Percentiles rank a stretch among this genome's conserved stretches.
Evolutionary conservation across 164 flowering plant genomes (phyloP).

Genomic region (Chloranthus sessilifolius): DNA sequence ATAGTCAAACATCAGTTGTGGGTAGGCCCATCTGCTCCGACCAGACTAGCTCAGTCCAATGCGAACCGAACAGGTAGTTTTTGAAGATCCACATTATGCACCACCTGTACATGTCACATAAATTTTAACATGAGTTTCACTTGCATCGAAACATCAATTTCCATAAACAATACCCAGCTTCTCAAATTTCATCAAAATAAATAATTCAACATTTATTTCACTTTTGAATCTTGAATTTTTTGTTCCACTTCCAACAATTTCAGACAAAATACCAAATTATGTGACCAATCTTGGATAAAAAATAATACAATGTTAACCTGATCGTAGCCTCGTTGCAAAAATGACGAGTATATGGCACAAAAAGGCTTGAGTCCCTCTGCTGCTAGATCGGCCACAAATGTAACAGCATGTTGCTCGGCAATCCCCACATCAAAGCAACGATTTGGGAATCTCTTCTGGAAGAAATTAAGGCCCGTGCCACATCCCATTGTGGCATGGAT

Average conservation of each 20-base stretch:
- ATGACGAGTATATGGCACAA: slow-evolving; percentile 90
- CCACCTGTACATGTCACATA: slow-evolving; percentile 73
- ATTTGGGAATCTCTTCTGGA: slow-evolving; percentile 77
- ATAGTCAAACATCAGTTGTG: too few species aligned
- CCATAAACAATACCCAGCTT: not conserved
- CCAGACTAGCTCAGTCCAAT: slow-evolving; percentile 84
- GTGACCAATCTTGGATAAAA: too few species aligned
- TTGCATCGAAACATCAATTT: too few species aligned
- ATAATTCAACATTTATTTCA: too few species aligned
- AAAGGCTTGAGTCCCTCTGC: slow-evolving; percentile 94
- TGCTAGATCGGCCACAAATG: slow-evolving; percentile 95
- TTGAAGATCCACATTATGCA: slow-evolving; percentile 93
- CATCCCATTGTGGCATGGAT: slow-evolving; percentile 99
- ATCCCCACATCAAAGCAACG: slow-evolving; percentile 96
- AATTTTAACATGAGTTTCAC: too few species aligned
- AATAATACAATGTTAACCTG: too few species aligned
- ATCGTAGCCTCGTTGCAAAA: slow-evolving; percentile 89
- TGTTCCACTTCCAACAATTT: too few species aligned
- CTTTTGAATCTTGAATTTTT: too few species aligned
- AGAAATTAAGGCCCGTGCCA: slow-evolving; percentile 87
- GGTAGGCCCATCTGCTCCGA: slow-evolving; percentile 97
- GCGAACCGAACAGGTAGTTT: slow-evolving; percentile 90
- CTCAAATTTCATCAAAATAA: too few species aligned
- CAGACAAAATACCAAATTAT: too few species aligned
- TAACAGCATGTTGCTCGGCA: slow-evolving; percentile 97